A percentile compares a stretch with the other conserved stretches of the same genome.
These are phyloP conservation scores for Acacia melanoxylon DNA, from an alignment of 306 rosid genomes.

Conservation along the genomic window DNA sequence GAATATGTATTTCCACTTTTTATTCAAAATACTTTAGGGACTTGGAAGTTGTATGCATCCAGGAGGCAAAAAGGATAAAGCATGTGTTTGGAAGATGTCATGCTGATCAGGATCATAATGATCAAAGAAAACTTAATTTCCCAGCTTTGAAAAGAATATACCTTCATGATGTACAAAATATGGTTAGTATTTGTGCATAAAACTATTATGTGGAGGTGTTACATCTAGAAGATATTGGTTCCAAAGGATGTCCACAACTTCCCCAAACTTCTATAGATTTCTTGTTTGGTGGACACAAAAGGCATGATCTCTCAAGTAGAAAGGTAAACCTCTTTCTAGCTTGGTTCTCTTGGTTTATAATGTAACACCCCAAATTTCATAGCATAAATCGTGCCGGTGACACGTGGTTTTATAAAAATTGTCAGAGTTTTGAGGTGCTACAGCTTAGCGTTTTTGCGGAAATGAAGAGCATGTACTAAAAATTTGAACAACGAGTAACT, in stretches of 20 bases:
- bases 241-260: background rate
- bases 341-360: background rate
- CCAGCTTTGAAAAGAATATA: background rate
- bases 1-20: no score
- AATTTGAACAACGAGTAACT: no score
- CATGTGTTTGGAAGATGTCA: constrained; percentile 14
- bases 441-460: no score
- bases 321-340: background rate
- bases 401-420: no score
- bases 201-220: background rate
- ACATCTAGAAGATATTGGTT: background rate
- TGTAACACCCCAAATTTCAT: no score
- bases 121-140: background rate
- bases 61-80: background rate
- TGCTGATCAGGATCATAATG: background rate
- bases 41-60: background rate
- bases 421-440: no score
- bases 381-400: no score
- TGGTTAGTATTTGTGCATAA: background rate
- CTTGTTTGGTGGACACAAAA: background rate
- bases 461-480: no score
- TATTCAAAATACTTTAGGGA: no score
- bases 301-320: no score
- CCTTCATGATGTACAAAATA: background rate
- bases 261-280: background rate